A percentile compares a stretch with the other conserved stretches of the same genome.
These are phyloP conservation scores for Blastobotrys muscicola DNA, from an alignment of 805 yeast species.

Conservation along the genomic window DNA sequence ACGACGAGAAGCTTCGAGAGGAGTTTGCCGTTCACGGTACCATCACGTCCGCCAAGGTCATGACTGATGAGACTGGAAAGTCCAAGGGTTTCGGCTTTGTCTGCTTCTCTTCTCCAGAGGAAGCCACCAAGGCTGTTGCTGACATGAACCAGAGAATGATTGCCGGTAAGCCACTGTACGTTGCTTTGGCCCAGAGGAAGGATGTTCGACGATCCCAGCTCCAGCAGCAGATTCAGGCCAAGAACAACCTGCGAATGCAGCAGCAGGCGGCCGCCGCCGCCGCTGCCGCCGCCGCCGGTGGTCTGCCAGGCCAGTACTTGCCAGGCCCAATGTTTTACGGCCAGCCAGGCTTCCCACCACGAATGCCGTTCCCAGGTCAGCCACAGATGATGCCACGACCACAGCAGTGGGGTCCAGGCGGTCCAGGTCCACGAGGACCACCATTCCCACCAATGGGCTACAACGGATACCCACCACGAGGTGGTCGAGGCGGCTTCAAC, in stretches of 20 bases:
- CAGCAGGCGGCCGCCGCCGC: conserved; percentile 54
- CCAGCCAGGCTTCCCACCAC: conserved; percentile 67
- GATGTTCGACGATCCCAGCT: conserved; percentile 95
- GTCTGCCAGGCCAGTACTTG: conserved; percentile 79
- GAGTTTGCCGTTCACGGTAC: conserved; percentile 90
- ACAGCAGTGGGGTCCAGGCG: conserved; percentile 24
- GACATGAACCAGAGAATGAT: conserved; percentile 98
- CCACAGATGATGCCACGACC: conserved; percentile 30
- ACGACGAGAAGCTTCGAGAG: conserved; percentile 83
- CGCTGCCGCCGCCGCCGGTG: conserved; percentile 55
- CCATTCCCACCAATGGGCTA: conserved; percentile 78
- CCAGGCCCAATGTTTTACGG: conserved; percentile 64
- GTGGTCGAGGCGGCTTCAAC: conserved; percentile 21
- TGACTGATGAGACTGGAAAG: conserved; percentile 90
- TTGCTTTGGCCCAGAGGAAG: conserved; percentile 97
- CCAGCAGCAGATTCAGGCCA: conserved; percentile 95
- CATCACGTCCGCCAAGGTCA: conserved; percentile 92
- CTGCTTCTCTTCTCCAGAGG: conserved; percentile 95
- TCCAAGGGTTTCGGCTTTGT: conserved; percentile 98
- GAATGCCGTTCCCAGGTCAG: conserved; percentile 32
- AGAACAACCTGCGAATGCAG: conserved; percentile 97
- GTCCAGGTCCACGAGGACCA: conserved; percentile 72
- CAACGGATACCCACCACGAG: conserved; percentile 32
- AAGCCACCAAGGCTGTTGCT: conserved; percentile 95
- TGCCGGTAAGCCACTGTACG: conserved; percentile 92